Evolutionary conservation across 1,284 basidiomycete genomes (phyloP), one percentile per base, ranked within the genome.

Genomic region (Amylostereum areolatum): DNA sequence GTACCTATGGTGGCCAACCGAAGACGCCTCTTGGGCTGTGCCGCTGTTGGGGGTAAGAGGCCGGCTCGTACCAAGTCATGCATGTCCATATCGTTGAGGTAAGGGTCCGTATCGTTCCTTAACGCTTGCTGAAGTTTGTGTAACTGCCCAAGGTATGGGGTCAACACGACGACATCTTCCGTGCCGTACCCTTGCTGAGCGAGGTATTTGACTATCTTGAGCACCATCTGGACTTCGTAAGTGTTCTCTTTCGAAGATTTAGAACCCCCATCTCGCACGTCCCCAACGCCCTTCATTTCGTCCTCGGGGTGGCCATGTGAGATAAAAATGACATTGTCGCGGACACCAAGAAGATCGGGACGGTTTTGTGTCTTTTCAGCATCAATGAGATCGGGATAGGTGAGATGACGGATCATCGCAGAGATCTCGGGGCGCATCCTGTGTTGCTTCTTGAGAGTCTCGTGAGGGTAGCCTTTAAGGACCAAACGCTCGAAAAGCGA

Each of bases 341-440:
- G 70, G 1, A 84, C 57, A 11, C 83, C 83, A 0, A 69, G 71
- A 12, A 84, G 62, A 47, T 77, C 52, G 0, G 75, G 73, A 4
- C 83, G 73, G 44, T 67, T 66, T 33, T 55, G 47, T 0, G 83
- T 85, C 2, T 50, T 62, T 0, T 69, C 56, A 3, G 78, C 79
- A 55, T 85, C 82, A 1, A 68, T 46, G 24, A 85, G 75, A 29
- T 82, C 78, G 0, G 80, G 80, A 55, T 85, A 85, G 0, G 83
- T 85, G 18, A 85, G 66, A 9, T 66, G 56, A 18, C 83, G 73
- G 31, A 85, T 69, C 32, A 84, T 67, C 0, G 69, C 54, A 4
- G 83, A 81, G 9, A 85, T 85, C 55, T 85, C 82, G 0, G 83
- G 83, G 1, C 83, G 68, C 83, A 85, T 85, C 5, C 83, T 75